These are phyloP conservation scores for Xylaria sp. DNA, from an alignment of 2,329 filamentous ascomycete species.

Conservation along the genomic window DNA sequence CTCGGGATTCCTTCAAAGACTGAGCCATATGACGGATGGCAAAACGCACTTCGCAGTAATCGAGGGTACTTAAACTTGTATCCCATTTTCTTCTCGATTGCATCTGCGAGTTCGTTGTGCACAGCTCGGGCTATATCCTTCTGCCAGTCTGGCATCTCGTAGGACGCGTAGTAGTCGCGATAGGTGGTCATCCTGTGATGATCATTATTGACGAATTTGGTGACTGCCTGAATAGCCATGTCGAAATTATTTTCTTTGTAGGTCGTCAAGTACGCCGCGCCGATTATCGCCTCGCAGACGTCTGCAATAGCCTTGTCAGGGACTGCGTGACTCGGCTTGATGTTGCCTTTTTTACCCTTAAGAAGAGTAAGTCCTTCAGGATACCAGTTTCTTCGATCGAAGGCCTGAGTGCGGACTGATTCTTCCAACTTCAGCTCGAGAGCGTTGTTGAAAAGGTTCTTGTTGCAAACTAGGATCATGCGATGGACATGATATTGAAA, in stretches of 20 bases:
- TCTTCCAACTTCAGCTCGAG: constrained; percentile 59
- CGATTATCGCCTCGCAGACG: constrained; percentile 90
- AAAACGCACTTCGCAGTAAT: constrained; percentile 77
- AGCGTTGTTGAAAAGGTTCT: constrained; percentile 77
- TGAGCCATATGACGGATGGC: constrained; percentile 75
- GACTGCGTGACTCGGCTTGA: constrained; percentile 56
- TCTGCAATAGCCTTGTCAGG: constrained; percentile 90
- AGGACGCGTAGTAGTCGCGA: constrained; percentile 66
- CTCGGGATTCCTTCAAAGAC: constrained; percentile 73
- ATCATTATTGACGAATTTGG: constrained; percentile 60
- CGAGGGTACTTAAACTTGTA: constrained; percentile 68
- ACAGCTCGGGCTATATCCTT: constrained; percentile 53
- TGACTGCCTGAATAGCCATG: constrained; percentile 58
- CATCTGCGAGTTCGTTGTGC: constrained; percentile 62
- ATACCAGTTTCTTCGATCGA: constrained; percentile 84
- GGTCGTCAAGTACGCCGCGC: constrained; percentile 63
- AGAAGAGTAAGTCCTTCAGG: constrained; percentile 70
- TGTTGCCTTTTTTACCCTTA: constrained; percentile 61
- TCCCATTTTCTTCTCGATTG: constrained; percentile 53
- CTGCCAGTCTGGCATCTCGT: constrained; percentile 68
- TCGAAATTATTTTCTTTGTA: constrained; percentile 44
- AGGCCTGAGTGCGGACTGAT: constrained; percentile 76
- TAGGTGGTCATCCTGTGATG: constrained; percentile 67
- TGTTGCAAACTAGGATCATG: constrained; percentile 88
- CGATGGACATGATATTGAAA: constrained; percentile 84